These are phyloP conservation scores for Diplodia intermedia DNA, from an alignment of 2,329 filamentous ascomycete genomes.

Conservation along the genomic window DNA sequence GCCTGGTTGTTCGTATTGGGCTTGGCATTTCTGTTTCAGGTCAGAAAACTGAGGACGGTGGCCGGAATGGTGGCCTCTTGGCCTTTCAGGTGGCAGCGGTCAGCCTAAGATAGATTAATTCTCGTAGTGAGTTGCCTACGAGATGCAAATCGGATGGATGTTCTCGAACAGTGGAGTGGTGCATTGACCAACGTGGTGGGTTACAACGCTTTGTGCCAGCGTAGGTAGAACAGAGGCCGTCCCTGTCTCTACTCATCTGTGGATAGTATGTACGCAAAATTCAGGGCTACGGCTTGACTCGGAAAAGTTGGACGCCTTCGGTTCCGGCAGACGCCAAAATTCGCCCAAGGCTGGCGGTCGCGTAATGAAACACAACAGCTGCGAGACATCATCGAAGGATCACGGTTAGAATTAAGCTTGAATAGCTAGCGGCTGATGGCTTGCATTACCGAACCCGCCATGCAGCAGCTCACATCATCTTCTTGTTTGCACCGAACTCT, in stretches of 20 bases:
- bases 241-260: too few species aligned
- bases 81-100: neutral
- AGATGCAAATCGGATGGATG: neutral
- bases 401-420: neutral
- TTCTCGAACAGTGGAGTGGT: too few species aligned
- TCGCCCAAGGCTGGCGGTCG: neutral
- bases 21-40: neutral
- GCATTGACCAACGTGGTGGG: too few species aligned
- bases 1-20: neutral
- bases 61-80: neutral
- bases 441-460: neutral
- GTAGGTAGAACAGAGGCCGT: too few species aligned
- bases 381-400: neutral
- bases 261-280: neutral
- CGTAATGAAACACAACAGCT: neutral
- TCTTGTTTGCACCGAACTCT: neutral
- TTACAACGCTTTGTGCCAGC: too few species aligned
- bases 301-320: neutral
- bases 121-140: neutral
- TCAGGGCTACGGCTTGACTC: neutral
- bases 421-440: neutral
- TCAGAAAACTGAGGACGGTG: neutral
- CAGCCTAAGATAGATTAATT: conserved; percentile 9
- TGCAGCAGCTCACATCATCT: too few species aligned
- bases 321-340: neutral